Percentiles rank a stretch among this genome's conserved stretches.
Conservation (phyloP, 495 filamentous ascomycete species). For the Penicillium turbatum region DNA sequence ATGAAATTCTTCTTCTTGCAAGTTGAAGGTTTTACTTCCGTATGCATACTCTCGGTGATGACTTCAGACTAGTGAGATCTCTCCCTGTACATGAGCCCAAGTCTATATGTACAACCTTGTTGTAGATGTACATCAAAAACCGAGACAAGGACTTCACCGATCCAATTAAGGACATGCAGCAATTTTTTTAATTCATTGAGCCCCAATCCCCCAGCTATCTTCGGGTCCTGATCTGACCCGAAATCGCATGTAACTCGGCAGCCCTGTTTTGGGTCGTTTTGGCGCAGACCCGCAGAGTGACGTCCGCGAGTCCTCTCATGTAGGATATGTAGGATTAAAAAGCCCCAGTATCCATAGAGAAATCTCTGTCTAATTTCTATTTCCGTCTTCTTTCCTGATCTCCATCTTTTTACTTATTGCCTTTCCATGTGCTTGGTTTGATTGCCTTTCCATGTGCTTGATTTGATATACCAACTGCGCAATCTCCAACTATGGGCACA, state of each 20-base stretch:
- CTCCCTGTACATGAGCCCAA: neutral
- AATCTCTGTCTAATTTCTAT: neutral
- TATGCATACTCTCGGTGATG: too few species aligned
- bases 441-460: neutral
- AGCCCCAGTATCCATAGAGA: neutral
- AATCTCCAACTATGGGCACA: neutral
- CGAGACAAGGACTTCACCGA: neutral
- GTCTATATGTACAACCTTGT: too few species aligned
- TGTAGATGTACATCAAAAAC: neutral
- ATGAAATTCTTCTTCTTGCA: too few species aligned
- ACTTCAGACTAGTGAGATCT: too few species aligned
- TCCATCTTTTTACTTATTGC: neutral
- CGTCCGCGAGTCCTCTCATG: neutral
- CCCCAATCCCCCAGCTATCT: too few species aligned
- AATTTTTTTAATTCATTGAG: neutral
- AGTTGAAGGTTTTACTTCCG: too few species aligned
- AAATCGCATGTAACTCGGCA: neutral
- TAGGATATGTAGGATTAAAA: neutral
- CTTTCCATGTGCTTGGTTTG: neutral
- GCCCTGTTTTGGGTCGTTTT: neutral
- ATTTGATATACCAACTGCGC: neutral
- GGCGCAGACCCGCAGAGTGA: constrained; percentile 6
- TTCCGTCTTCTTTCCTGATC: neutral
- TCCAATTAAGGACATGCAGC: neutral
- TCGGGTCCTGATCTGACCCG: neutral